A percentile compares a stretch with the other conserved stretches of the same genome.
phyloP scores from a whole-genome alignment of 805 yeast species.

The Zygosaccharomyces pseudorouxii region DNA sequence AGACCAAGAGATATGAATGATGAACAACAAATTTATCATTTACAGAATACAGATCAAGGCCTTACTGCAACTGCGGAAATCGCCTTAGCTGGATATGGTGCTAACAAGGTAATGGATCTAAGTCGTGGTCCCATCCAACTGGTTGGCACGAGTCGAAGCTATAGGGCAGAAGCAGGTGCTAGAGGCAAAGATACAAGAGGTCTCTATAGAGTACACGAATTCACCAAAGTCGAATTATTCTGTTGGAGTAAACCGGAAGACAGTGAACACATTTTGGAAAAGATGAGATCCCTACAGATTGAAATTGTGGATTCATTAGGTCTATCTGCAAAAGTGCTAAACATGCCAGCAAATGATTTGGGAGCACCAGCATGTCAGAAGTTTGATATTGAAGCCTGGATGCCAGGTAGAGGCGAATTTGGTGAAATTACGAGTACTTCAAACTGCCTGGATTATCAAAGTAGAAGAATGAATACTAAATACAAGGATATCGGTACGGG shows the following conservation, averaged over 20 bases:
- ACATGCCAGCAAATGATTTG: constrained; percentile 86
- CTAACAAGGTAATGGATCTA: constrained; percentile 44
- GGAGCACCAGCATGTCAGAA: constrained; percentile 93
- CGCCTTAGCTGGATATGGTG: constrained; percentile 76
- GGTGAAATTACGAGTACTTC: constrained; percentile 92
- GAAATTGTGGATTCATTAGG: constrained; percentile 64
- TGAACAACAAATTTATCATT: constrained; percentile 77
- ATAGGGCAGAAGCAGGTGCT: constrained; percentile 96
- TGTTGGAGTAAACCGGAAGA: constrained; percentile 54
- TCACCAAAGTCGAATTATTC: constrained; percentile 89
- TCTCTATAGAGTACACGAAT: constrained; percentile 90
- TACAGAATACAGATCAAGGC: constrained; percentile 53
- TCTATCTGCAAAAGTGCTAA: constrained; percentile 70
- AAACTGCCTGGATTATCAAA: constrained; percentile 87
- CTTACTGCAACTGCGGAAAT: constrained; percentile 95
- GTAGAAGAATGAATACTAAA: constrained; percentile 73
- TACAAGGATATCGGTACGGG: constrained; percentile 38
- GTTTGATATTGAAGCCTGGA: constrained; percentile 94
- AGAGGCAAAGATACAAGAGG: constrained; percentile 92
- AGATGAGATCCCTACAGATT: constrained; percentile 59
- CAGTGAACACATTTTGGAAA: constrained; percentile 52
- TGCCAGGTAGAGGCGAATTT: constrained; percentile 93
- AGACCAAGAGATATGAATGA: constrained; percentile 84
- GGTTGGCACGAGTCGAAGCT: constrained; percentile 82
- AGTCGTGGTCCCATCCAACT: constrained; percentile 49